phyloP scores from a whole-genome alignment of 176 grass and related monocot genomes.

The Eragrostis nindensis region DNA sequence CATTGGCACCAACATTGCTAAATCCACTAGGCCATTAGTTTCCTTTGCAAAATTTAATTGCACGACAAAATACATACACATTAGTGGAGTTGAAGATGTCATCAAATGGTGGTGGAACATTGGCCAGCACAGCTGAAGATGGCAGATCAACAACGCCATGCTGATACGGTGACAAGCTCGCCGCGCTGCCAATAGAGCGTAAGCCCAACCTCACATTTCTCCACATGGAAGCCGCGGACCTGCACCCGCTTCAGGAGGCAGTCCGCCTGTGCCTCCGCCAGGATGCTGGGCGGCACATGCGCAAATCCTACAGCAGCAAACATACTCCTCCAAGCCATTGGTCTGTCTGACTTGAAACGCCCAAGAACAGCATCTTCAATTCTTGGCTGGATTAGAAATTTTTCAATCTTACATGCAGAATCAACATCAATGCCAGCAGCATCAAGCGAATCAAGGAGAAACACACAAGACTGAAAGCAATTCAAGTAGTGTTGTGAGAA shows the following conservation, averaged over 20 bases:
- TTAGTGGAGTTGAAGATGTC: conserved; percentile 53
- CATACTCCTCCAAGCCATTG: conserved; percentile 61
- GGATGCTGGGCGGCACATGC: conserved; percentile 61
- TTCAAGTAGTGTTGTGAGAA: conserved; percentile 77
- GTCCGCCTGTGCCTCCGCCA: conserved; percentile 75
- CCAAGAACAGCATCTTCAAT: conserved; percentile 67
- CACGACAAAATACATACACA: conserved; percentile 54
- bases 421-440: conserved; percentile 67
- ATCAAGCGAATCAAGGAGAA: conserved; percentile 87
- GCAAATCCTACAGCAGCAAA: conserved; percentile 68
- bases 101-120: conserved; percentile 2
- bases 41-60: conserved; percentile 44
- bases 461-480: conserved; percentile 77
- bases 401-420: conserved; percentile 70
- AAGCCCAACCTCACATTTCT: conserved; percentile 67
- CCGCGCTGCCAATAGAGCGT: conserved; percentile 69
- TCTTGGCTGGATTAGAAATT: conserved; percentile 77
- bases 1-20: conserved; percentile 41
- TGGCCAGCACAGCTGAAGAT: not conserved
- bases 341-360: conserved; percentile 47
- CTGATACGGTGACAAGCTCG: conserved; percentile 77
- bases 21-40: conserved; percentile 42
- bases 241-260: conserved; percentile 85
- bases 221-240: conserved; percentile 84
- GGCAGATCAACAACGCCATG: conserved; percentile 74